Evolutionary conservation across 176 grass and related monocot genomes (phyloP).

Genomic region (Oryza brachyantha): DNA sequence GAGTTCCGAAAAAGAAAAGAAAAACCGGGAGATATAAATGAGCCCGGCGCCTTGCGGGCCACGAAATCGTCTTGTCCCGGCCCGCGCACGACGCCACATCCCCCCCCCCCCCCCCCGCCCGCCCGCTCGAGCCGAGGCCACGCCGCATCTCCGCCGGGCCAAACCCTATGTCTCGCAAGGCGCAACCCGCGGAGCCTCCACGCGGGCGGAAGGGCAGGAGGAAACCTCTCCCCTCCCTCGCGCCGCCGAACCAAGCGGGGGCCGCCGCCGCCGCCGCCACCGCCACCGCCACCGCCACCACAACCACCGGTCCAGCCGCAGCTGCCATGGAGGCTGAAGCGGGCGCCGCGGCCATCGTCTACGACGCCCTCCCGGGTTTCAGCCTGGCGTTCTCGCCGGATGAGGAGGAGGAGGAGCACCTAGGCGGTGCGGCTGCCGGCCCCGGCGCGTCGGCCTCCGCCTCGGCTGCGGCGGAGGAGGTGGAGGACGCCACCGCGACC

Average conservation of each 20-base stretch:
- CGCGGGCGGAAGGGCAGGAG: slow-evolving; percentile 28
- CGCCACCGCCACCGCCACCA: not conserved
- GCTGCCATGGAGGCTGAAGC: slow-evolving; percentile 28
- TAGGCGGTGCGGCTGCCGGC: not conserved
- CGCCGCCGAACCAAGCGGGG: slow-evolving; percentile 25
- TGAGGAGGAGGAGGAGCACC: not conserved
- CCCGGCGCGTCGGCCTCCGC: not conserved
- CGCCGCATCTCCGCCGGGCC: not conserved
- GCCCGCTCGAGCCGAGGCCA: not conserved
- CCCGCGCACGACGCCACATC: not conserved
- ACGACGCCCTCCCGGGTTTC: slow-evolving; percentile 57
- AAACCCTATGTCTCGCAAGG: slow-evolving; percentile 29
- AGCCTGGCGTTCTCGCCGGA: slow-evolving; percentile 27
- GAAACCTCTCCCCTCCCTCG: not conserved
- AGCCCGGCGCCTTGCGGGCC: not conserved
- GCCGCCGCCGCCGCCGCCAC: not conserved
- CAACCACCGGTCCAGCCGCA: not conserved
- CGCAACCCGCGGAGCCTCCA: slow-evolving; percentile 2
- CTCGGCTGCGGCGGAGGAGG: not conserved
- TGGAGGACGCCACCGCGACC: slow-evolving; percentile 32
- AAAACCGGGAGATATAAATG: too few relatives aligned
- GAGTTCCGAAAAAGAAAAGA: not conserved
- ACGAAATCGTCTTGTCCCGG: not conserved
- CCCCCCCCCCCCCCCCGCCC: too few relatives aligned
- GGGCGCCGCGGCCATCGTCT: slow-evolving; percentile 33